Evolutionary conservation across 495 filamentous ascomycete species (phyloP).

Genomic region (Elasticomyces elasticus): DNA sequence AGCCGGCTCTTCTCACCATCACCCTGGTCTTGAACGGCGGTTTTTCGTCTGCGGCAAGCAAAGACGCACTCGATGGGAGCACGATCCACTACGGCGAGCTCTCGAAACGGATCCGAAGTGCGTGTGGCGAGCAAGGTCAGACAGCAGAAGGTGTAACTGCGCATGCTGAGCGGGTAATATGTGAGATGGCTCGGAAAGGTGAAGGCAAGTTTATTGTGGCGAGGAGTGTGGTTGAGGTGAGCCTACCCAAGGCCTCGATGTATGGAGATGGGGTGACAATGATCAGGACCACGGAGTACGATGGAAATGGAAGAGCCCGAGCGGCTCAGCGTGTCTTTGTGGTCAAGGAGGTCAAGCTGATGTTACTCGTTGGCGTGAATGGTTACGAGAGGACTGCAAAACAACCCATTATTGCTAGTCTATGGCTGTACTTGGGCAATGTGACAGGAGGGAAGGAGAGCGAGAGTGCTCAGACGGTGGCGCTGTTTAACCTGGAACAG

Average conservation of each 20-base stretch:
- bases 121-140: neutral
- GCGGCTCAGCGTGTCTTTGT: slow-evolving; percentile 20
- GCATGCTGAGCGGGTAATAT: neutral
- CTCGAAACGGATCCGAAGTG: slow-evolving; percentile 37
- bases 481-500: slow-evolving; percentile 35
- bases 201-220: slow-evolving; percentile 3
- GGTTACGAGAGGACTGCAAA: slow-evolving; percentile 45
- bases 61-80: slow-evolving; percentile 41
- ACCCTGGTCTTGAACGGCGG: slow-evolving; percentile 37
- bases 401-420: slow-evolving; percentile 47
- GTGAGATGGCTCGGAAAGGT: slow-evolving; percentile 1
- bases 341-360: slow-evolving; percentile 42
- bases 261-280: slow-evolving; percentile 26
- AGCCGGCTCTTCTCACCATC: slow-evolving; percentile 46
- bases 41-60: slow-evolving; percentile 39
- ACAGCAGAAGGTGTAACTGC: neutral
- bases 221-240: slow-evolving; percentile 15
- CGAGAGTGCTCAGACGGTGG: neutral
- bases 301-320: neutral
- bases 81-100: slow-evolving; percentile 55
- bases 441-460: neutral
- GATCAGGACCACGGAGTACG: neutral
- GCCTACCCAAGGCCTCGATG: slow-evolving; percentile 29
- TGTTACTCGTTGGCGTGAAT: slow-evolving; percentile 53
- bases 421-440: slow-evolving; percentile 34